Evolutionary conservation across 2,329 filamentous ascomycete species (phyloP), one percentile per base, ranked within the genome.

Genomic region (Pseudogymnoascus sp.): DNA sequence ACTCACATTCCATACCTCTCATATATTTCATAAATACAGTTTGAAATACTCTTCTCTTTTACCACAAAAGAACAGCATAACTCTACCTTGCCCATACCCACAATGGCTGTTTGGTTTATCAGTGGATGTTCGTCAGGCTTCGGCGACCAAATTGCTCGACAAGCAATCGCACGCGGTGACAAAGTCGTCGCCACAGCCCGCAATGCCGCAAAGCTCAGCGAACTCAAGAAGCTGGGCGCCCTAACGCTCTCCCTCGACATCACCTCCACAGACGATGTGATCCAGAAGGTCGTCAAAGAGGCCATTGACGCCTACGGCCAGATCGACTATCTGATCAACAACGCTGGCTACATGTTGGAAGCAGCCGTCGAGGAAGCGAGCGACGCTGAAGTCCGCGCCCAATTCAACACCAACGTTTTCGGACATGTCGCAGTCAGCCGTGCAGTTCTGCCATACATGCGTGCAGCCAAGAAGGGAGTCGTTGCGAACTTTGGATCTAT

Each of bases 371-470:
- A 80, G 61, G 77, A 79, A 65, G 65, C 74, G 64, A 64, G 73
- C 8, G 71, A 72, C 9, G 67, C 71, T n/a, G 75, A 79, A 66
- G 72, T 74, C 20, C 70, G 70, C 41, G 68, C 73, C 20, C 64
- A 69, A 9, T 81, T 81, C 70, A 75, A 78, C 68, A 80, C 79
- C 37, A 84, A 84, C 61, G 79, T 83, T 43, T 79, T 82, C 64
- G 81, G 79, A 6, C 69, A 72, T 14, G 69, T 80, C 58, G 80
- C 78, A 62, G 75, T 80, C 0, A 73, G 75, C 28, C 76, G 77
- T 6, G 78, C 79, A 0, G 74, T 77, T 9, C 68, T 81, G 0
- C 79, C 79, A 0, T 69, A 74, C 22, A 73, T 83, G 68, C 75
- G 80, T 18, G 65, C 69, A 9, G 74, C 73, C 2, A 61, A 68